phyloP scores from a whole-genome alignment of 495 filamentous ascomycete genomes.

The Xylaria cubensis region DNA sequence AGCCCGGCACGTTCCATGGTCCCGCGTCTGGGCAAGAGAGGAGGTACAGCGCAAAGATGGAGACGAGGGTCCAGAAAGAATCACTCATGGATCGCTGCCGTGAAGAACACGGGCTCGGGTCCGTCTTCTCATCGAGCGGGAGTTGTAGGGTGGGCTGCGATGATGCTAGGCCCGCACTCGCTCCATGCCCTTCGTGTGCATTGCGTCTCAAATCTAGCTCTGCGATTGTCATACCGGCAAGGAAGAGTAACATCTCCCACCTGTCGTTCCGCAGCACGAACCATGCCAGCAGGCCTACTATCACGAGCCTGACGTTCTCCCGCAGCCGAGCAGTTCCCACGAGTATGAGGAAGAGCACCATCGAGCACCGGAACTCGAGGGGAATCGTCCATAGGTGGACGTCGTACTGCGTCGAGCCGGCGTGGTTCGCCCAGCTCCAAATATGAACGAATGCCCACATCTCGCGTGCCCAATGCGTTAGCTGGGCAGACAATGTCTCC shows the following conservation, averaged over 20 bases:
- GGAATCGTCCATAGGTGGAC: conserved; percentile 79
- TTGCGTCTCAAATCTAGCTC: conserved; percentile 47
- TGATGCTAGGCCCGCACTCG: conserved; percentile 25
- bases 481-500: conserved; percentile 35
- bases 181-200: conserved; percentile 33
- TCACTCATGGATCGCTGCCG: conserved; percentile 26
- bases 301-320: conserved; percentile 34
- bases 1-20: conserved; percentile 47
- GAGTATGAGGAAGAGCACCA: conserved; percentile 67
- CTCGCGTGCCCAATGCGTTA: conserved; percentile 42
- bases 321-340: conserved; percentile 51
- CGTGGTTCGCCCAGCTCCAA: conserved; percentile 48
- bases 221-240: conserved; percentile 48
- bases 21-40: conserved; percentile 52
- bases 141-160: conserved; percentile 30
- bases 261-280: conserved; percentile 42
- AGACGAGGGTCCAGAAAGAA: conserved; percentile 35
- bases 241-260: conserved; percentile 55
- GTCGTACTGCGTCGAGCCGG: conserved; percentile 62
- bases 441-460: conserved; percentile 50
- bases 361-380: conserved; percentile 69
- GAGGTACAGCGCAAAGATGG: conserved; percentile 47
- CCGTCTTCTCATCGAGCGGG: conserved; percentile 30
- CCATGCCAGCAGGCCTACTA: conserved; percentile 38
- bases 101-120: not conserved